These are phyloP conservation scores for Aspergillus aculeatinus DNA, from an alignment of 2,329 filamentous ascomycete genomes.

Conservation along the genomic window DNA sequence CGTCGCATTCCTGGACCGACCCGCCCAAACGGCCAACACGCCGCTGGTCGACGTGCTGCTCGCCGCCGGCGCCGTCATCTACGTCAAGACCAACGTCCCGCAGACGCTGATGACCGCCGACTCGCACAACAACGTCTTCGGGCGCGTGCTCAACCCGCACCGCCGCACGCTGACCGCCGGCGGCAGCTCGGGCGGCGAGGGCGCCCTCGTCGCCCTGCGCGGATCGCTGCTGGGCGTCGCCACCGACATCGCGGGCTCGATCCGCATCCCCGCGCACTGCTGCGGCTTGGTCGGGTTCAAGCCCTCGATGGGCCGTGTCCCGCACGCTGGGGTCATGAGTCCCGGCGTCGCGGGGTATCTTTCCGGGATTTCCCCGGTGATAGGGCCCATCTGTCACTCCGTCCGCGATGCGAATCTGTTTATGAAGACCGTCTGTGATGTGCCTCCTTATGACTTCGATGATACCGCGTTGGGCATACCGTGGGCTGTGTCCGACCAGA, in stretches of 20 bases:
- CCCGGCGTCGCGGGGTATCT: constrained; percentile 15
- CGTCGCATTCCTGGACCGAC: constrained; percentile 58
- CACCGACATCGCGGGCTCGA: constrained; percentile 57
- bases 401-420: constrained; percentile 18
- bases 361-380: constrained; percentile 20
- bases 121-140: constrained; percentile 57
- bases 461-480: constrained; percentile 15
- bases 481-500: not conserved
- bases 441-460: constrained; percentile 13
- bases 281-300: constrained; percentile 51
- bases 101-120: constrained; percentile 53
- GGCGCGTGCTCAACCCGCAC: constrained; percentile 61
- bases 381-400: constrained; percentile 22
- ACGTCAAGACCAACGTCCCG: constrained; percentile 69
- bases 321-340: constrained; percentile 44
- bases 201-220: constrained; percentile 57
- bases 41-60: constrained; percentile 58
- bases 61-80: constrained; percentile 61
- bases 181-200: constrained; percentile 67
- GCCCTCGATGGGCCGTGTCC: constrained; percentile 47
- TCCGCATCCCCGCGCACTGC: constrained; percentile 49
- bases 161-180: constrained; percentile 60
- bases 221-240: constrained; percentile 60
- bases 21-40: constrained; percentile 52
- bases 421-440: constrained; percentile 8